phyloP scores from a whole-genome alignment of 2,329 filamentous ascomycete genomes.

The Elsinoe ampelina region DNA sequence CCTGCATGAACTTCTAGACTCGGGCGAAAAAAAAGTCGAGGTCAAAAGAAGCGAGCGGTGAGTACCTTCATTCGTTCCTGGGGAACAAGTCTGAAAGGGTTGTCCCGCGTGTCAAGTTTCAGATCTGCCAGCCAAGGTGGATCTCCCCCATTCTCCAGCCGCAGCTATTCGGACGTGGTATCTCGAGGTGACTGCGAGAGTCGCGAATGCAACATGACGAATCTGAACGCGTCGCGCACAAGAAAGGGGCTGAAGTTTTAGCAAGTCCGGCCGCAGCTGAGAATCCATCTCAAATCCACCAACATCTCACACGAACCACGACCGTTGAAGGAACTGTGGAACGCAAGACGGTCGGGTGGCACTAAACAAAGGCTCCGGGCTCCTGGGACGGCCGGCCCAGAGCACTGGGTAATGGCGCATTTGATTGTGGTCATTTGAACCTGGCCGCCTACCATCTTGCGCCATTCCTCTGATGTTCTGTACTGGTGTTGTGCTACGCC shows the following conservation, averaged over 20 bases:
- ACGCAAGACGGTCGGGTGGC: neutral
- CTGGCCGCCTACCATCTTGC: neutral
- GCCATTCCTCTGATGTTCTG: neutral
- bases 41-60: slow-evolving; percentile 8
- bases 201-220: neutral
- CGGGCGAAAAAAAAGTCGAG: neutral
- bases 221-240: neutral
- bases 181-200: neutral
- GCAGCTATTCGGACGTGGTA: neutral
- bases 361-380: neutral
- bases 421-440: neutral
- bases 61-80: neutral
- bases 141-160: neutral
- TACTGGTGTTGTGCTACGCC: neutral
- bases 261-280: neutral
- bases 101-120: slow-evolving; percentile 8
- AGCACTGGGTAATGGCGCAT: neutral
- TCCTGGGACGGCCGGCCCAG: slow-evolving; percentile 4
- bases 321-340: slow-evolving; percentile 7
- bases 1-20: neutral
- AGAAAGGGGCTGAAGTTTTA: neutral
- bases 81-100: neutral
- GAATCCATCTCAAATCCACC: neutral
- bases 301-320: slow-evolving; percentile 2
- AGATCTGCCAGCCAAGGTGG: slow-evolving; percentile 1